These are phyloP conservation scores for Lichtheimia ramosa DNA, from an alignment of 371 early-diverging fungal species.

Conservation along the genomic window DNA sequence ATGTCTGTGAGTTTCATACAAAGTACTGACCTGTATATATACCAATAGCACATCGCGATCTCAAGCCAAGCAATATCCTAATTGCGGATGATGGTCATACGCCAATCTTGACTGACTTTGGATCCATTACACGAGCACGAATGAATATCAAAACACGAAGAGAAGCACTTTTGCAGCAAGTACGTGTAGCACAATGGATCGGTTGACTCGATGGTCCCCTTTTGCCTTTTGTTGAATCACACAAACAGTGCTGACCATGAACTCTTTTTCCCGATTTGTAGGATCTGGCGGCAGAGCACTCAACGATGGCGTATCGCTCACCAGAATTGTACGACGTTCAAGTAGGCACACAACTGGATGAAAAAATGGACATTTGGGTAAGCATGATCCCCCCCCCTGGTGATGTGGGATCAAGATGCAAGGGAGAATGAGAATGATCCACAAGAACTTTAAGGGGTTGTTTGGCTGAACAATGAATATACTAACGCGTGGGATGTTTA, in stretches of 20 bases:
- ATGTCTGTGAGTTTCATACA: too few species aligned
- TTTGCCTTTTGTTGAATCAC: background rate
- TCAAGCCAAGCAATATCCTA: slow-evolving; percentile 69
- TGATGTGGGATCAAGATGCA: too few species aligned
- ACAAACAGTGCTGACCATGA: slow-evolving; percentile 1
- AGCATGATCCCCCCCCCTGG: background rate
- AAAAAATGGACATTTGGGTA: slow-evolving; percentile 78
- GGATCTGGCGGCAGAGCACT: slow-evolving; percentile 53
- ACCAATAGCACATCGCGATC: slow-evolving; percentile 64
- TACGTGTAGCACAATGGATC: slow-evolving; percentile 5
- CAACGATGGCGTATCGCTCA: slow-evolving; percentile 74
- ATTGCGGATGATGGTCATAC: slow-evolving; percentile 65
- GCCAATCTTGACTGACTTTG: slow-evolving; percentile 74
- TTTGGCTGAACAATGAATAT: too few species aligned
- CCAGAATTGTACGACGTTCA: slow-evolving; percentile 81
- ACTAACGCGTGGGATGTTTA: background rate
- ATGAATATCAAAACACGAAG: slow-evolving; percentile 53
- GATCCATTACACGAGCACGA: slow-evolving; percentile 62
- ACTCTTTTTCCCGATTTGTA: background rate
- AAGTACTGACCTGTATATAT: too few species aligned
- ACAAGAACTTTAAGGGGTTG: too few species aligned
- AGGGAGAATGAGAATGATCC: too few species aligned
- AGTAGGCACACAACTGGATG: slow-evolving; percentile 57
- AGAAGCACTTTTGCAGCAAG: slow-evolving; percentile 66
- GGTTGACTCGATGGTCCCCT: background rate